Evolutionary conservation across 179 eudicot genomes (phyloP).

Genomic region (Corrigiola litoralis): DNA sequence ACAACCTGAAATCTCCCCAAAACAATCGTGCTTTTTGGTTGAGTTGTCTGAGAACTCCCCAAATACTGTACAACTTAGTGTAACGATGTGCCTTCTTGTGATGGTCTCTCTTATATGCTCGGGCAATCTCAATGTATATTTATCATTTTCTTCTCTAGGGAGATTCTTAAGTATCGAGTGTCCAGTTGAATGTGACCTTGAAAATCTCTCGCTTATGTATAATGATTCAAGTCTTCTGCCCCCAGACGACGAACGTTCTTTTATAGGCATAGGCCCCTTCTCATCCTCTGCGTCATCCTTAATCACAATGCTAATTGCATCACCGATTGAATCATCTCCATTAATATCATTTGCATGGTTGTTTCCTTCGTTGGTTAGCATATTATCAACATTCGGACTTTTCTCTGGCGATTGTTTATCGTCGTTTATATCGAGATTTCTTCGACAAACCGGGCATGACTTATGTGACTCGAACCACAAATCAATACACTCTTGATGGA

Average conservation of each 20-base stretch:
- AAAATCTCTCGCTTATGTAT: conserved; percentile 22
- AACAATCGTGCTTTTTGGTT: conserved; percentile 5
- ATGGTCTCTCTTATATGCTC: conserved; percentile 17
- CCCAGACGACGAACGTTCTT: neutral
- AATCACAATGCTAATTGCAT: conserved; percentile 27
- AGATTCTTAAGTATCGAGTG: conserved; percentile 41
- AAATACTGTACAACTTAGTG: conserved; percentile 29
- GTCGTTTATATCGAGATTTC: conserved; percentile 26
- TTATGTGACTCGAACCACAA: conserved; percentile 60
- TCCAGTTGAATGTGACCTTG: conserved; percentile 66
- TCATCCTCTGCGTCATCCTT: conserved; percentile 16
- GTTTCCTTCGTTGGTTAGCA: neutral
- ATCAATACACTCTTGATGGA: conserved; percentile 75
- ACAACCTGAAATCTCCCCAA: conserved; percentile 5
- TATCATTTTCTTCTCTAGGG: conserved; percentile 26
- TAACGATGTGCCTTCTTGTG: conserved; percentile 16
- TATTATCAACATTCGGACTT: neutral
- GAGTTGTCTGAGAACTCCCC: conserved; percentile 9
- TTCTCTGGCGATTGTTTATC: conserved; percentile 6
- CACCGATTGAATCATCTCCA: neutral
- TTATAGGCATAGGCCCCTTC: neutral
- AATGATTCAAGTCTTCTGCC: neutral
- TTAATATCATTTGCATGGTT: neutral
- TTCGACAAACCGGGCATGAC: conserved; percentile 72
- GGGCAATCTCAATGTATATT: conserved; percentile 43